Conservation (phyloP, 192 early-diverging fungal genomes). For the Gryganskiella cystojenkinii region DNA sequence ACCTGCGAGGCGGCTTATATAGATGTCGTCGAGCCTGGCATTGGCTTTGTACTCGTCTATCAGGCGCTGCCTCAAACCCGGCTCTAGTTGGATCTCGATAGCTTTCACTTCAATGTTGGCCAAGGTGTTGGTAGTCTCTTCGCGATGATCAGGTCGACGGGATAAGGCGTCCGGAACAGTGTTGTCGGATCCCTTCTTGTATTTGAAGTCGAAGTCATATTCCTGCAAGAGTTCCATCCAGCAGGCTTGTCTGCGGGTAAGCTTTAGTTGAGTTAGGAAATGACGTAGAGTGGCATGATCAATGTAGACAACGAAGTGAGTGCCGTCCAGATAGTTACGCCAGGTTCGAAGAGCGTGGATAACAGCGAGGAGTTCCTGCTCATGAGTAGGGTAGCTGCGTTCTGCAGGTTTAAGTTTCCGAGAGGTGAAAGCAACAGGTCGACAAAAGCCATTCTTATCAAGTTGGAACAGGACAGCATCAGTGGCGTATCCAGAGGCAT, state of each 20-base stretch:
- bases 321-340: slow-evolving; percentile 42
- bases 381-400: slow-evolving; percentile 38
- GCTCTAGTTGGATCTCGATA: too few relatives aligned
- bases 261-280: slow-evolving; percentile 49
- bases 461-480: slow-evolving; percentile 54
- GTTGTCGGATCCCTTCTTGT: slow-evolving; percentile 36
- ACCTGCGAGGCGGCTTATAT: too few relatives aligned
- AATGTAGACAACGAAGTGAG: slow-evolving; percentile 36
- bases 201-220: slow-evolving; percentile 31
- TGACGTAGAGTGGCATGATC: slow-evolving; percentile 55
- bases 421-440: slow-evolving; percentile 46
- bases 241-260: slow-evolving; percentile 10
- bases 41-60: too few relatives aligned
- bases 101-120: background rate
- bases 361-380: slow-evolving; percentile 59
- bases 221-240: slow-evolving; percentile 33
- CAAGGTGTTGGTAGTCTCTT: background rate
- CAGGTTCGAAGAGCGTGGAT: slow-evolving; percentile 48
- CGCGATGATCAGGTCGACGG: slow-evolving; percentile 16
- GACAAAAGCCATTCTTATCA: slow-evolving; percentile 16
- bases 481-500: slow-evolving; percentile 54
- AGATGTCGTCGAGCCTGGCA: too few relatives aligned
- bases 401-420: slow-evolving; percentile 37
- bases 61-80: too few relatives aligned
- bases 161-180: slow-evolving; percentile 47